A percentile compares a stretch with the other conserved stretches of the same genome.
Evolutionary conservation across 2,329 filamentous ascomycete genomes (phyloP).

Genomic region (Curvularia eragrostidis): DNA sequence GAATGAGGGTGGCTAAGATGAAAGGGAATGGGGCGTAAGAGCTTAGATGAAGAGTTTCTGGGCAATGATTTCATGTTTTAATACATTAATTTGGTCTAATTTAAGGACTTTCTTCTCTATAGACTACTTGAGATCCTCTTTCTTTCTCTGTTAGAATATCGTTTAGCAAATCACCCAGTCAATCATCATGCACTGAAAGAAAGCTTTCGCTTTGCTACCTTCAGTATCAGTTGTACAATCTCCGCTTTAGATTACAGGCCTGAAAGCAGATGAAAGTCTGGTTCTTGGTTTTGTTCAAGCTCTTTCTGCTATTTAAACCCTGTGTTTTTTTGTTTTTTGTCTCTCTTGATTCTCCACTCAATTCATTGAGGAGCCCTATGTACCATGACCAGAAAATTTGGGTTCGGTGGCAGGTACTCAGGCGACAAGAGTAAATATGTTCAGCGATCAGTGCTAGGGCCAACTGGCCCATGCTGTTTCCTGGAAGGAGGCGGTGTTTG

Average conservation of each 20-base stretch:
- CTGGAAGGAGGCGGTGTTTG: neutral
- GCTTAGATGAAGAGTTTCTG: neutral
- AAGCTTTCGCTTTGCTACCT: neutral
- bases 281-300: too few species aligned
- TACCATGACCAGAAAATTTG: neutral
- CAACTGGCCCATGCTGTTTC: neutral
- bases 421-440: neutral
- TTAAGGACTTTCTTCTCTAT: neutral
- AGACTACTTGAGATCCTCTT: neutral
- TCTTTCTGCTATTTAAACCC: too few species aligned
- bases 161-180: neutral
- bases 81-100: neutral
- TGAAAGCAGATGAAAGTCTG: too few species aligned
- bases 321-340: too few species aligned
- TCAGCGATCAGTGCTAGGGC: neutral
- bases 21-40: neutral
- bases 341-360: too few species aligned
- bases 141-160: neutral
- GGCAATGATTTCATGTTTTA: neutral
- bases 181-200: neutral
- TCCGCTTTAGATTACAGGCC: too few species aligned
- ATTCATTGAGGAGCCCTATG: too few species aligned
- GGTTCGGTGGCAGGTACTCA: neutral
- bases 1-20: slow-evolving; percentile 7
- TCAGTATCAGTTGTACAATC: neutral